Evolutionary conservation across 345 rosid species (phyloP), one percentile per base, ranked within the genome.

Genomic region (Camelina sativa): DNA sequence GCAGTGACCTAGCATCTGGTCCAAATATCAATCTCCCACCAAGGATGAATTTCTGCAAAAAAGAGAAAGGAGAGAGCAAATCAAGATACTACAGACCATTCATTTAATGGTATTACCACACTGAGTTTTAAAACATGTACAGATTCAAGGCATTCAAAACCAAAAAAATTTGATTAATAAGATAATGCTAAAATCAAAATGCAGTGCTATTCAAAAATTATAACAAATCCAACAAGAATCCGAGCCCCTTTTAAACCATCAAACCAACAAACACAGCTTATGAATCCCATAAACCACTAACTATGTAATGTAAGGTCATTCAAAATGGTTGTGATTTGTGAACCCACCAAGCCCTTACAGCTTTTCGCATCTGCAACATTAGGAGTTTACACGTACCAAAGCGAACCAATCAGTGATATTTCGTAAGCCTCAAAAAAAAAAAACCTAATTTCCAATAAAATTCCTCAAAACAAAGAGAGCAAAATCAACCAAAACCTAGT

Each of bases 21-120:
- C 99, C 99, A 79, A 95, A 95, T 68, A 95, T 88, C 84, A 95
- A 78, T 77, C 99, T 90, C 78, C 98, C 99, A 77, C 88, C 87
- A 78, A 95, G 80, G 62, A 93, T 71, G 80, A 93, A 93, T 63
- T 85, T 92, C 97, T 94, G 93, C 62, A 82, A 59, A 23, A 23
- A 74, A 78, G 30, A 80, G 34, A 32, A 58, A 61, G 4, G 71
- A 69, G 51, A 72, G 34, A 54, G 46, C 47, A 56, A 19, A 65
- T 19, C 20, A 76, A 70, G 54, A 34, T 47, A 12, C 63, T 13
- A 41, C 17, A 61, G 50, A n/a, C 30, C 44, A 65, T 47, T 30
- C 10, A 57, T 13, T 25, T 25, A 25, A 25, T 22, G 66, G 66
- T 40, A 20, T 4, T 12, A 43, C 52, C 22, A n/a, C n/a, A n/a